Conservation (phyloP, 2,329 filamentous ascomycete species). For the Trichoderma lentiforme region DNA sequence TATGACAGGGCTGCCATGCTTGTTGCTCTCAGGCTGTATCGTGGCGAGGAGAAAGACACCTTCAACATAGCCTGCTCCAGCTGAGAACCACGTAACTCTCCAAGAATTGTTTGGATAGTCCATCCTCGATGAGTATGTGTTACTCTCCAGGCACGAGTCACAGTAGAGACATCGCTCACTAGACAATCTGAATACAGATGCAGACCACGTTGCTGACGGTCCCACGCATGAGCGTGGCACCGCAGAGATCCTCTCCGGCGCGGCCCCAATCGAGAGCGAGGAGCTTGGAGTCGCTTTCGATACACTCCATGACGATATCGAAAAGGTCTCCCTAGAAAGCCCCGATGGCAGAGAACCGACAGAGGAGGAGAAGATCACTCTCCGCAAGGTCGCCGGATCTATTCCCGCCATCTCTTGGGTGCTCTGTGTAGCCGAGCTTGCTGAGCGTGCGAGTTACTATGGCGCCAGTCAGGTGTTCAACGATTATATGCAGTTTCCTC, state of each 20-base stretch:
- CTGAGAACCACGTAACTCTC: background rate
- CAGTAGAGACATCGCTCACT: background rate
- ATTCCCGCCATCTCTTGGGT: constrained; percentile 18
- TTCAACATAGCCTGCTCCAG: background rate
- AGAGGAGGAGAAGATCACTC: constrained; percentile 3
- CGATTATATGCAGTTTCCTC: constrained; percentile 19
- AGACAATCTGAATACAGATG: background rate
- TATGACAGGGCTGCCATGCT: background rate
- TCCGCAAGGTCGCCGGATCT: constrained; percentile 15
- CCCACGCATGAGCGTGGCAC: constrained; percentile 9
- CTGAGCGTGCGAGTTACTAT: constrained; percentile 19
- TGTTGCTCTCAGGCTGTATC: background rate
- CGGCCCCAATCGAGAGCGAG: constrained; percentile 1
- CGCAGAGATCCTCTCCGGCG: constrained; percentile 14
- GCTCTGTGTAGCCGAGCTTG: constrained; percentile 15
- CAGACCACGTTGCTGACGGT: constrained; percentile 11
- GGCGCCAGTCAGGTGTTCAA: constrained; percentile 15
- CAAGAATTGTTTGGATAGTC: background rate
- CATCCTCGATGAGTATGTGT: constrained; percentile 1
- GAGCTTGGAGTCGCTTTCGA: background rate
- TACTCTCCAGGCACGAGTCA: no score
- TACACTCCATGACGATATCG: background rate
- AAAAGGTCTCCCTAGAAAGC: background rate
- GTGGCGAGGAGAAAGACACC: background rate
- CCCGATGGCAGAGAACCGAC: constrained; percentile 11